phyloP scores from a whole-genome alignment of 768 basidiomycete species.

The Peribolospora kevripleyi region DNA sequence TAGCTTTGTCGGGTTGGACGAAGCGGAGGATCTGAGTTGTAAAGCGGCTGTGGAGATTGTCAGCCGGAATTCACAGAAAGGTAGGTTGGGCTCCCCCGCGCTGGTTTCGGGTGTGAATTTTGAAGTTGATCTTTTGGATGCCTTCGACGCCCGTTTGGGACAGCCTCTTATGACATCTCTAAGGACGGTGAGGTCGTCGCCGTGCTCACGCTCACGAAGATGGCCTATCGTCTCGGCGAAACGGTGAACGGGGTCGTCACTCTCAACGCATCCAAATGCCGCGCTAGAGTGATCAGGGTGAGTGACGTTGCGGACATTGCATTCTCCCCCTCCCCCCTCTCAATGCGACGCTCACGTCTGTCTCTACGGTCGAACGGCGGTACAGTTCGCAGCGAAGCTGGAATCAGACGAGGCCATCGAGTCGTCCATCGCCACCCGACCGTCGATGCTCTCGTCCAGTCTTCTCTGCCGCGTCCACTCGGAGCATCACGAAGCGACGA shows the following conservation, averaged over 20 bases:
- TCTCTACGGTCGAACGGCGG: not conserved
- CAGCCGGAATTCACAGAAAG: conserved; percentile 68
- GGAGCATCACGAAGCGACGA: conserved; percentile 58
- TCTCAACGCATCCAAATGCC: conserved; percentile 45
- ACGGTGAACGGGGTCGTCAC: conserved; percentile 72
- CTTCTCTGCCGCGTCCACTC: conserved; percentile 50
- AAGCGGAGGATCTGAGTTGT: conserved; percentile 16
- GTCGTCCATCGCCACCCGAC: conserved; percentile 35
- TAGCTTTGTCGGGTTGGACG: conserved; percentile 8
- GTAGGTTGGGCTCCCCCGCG: conserved; percentile 23
- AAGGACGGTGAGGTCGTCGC: conserved; percentile 81
- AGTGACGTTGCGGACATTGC: conserved; percentile 9
- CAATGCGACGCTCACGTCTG: not conserved
- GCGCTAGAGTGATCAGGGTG: conserved; percentile 63
- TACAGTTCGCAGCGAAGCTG: conserved; percentile 60
- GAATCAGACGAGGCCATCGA: conserved; percentile 55
- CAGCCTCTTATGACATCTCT: conserved; percentile 83
- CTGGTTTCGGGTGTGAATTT: not conserved
- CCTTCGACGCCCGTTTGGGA: not conserved
- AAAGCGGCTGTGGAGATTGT: conserved; percentile 75
- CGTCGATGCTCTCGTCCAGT: conserved; percentile 17
- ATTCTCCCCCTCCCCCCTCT: too few species aligned
- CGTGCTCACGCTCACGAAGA: conserved; percentile 71
- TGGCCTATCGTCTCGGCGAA: conserved; percentile 75
- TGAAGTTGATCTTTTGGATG: not conserved